Base-by-base conservation (phyloP, 2,329 filamentous ascomycete species). In the Penicillium sp. region DNA sequence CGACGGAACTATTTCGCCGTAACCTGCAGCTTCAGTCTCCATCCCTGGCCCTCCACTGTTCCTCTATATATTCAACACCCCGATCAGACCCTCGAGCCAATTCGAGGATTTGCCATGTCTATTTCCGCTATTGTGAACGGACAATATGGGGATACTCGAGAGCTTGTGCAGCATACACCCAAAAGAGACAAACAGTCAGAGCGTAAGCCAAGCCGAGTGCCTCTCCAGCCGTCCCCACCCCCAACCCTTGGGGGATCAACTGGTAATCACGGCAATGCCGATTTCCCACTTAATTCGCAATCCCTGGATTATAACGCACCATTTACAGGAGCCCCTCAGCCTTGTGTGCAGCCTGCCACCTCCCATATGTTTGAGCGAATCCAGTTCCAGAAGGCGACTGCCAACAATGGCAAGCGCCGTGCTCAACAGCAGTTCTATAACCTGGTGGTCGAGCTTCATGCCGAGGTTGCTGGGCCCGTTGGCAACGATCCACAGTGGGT, bases 351-450 rank as follows among this genome's bases (percentile, higher is more conserved):
- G 32, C 65, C 66, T 9, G 72, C 72, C 1, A 70, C 68, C 6
- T 75, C 76, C n/a, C 80, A 84, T 50, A 80, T 78, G 0, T 96
- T 95, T 65, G 90, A 95, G 66, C 84, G 91, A 9, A 93, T 95
- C 44, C 90, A 95, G 62, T 96, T 95, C 79, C 95, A 95, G 68
- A 88, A 89, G 57, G 90, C 91, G 1, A 95, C 90, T 0, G 89
- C 89, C 23, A 96, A 95, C 73, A 96, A 96, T 59, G 90, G 90
- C 41, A 95, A 95, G 69, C 80, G 91, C 58, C 79, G 91, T 49
- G 90, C 90, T 1, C 89, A 90, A 15, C 90, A 96, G 65, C 91
- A 95, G 61, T 95, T 90, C 68, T 95, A 95, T 64, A 88, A 93
- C 61, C 78, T 96, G n/a, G 81, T 95, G 40, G 85, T 95, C 3